Percentiles rank a stretch among this genome's conserved stretches.
Evolutionary conservation across 2,329 filamentous ascomycete species (phyloP).

Genomic region (Ascochyta koolunga): DNA sequence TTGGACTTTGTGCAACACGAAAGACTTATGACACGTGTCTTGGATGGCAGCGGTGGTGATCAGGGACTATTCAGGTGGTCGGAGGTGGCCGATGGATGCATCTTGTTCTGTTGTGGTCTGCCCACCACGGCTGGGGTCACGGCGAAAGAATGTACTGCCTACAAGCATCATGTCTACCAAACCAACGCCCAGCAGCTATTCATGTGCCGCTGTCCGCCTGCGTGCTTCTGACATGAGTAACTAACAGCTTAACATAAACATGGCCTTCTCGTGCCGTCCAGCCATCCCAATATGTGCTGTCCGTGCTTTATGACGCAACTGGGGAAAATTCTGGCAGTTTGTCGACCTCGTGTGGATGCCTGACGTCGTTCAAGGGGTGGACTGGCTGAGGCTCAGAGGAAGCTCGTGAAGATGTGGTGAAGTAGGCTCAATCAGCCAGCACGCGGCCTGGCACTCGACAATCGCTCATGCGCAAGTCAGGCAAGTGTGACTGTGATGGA

Average conservation of each 20-base stretch:
- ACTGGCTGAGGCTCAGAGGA: not conserved
- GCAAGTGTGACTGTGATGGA: slow-evolving; percentile 15
- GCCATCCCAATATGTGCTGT: not conserved
- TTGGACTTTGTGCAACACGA: no score
- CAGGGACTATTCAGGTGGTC: not conserved
- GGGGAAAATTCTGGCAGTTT: slow-evolving; percentile 10
- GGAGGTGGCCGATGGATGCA: not conserved
- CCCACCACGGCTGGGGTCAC: no score
- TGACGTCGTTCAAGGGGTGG: not conserved
- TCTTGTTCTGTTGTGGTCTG: not conserved
- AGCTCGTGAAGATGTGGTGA: not conserved
- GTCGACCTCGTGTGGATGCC: slow-evolving; percentile 9
- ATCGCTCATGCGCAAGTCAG: not conserved
- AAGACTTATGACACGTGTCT: not conserved
- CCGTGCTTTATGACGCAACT: slow-evolving; percentile 16
- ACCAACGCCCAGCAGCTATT: not conserved
- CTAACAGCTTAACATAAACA: not conserved
- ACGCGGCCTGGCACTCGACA: slow-evolving; percentile 2
- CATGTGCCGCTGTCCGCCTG: not conserved
- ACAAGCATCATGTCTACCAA: not conserved
- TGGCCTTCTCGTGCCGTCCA: not conserved
- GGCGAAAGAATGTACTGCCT: not conserved
- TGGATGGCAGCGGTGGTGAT: not conserved
- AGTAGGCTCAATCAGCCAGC: not conserved
- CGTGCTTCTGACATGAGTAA: not conserved